Evolutionary conservation across 345 rosid genomes (phyloP), one percentile per base, ranked within the genome.

Genomic region (Microcos paniculata): DNA sequence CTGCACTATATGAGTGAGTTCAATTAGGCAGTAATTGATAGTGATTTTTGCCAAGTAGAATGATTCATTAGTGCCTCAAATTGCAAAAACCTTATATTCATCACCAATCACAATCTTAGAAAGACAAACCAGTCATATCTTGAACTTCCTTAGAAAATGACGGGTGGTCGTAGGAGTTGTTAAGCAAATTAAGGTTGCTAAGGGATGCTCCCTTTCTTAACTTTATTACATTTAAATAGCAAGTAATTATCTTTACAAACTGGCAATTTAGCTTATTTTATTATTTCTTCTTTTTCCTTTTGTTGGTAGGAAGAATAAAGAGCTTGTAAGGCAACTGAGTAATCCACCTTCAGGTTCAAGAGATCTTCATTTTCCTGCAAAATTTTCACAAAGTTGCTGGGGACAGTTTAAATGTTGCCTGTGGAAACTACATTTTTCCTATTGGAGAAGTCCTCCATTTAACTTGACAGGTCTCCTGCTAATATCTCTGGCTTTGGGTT

Each of bases 381-480:
- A 79, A 6, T 89, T 82, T 76, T 77, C 94, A 0, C 90, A 85
- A 70, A 87, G 79, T 12, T 84, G 84, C 45, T 82, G 85, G 90
- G 97, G 78, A 57, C 95, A 89, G 62, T 87, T 93, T 79, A 88
- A 85, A 72, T 82, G 85, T 61, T 91, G 93, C 81, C 72, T 91
- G 19, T 93, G 98, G 98, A 93, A 93, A 78, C 92, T 80, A 77
- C 73, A 85, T 57, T 75, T 89, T 55, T 87, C 98, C 8, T 90
- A 93, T 55, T 93, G 98, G 97, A 89, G 95, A 87, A 91, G 88
- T 66, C 94, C 95, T 46, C 57, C 89, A 7, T 91, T 90, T 81
- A 93, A 93, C 77, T 65, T 93, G 63, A 65, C 55, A 74, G 88
- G 96, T n/a, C 70, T 90, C 9, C 4, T 71, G 65, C 86, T 74